Conservation (phyloP, 179 eudicot species). For the Heliamphora pulchella region DNA sequence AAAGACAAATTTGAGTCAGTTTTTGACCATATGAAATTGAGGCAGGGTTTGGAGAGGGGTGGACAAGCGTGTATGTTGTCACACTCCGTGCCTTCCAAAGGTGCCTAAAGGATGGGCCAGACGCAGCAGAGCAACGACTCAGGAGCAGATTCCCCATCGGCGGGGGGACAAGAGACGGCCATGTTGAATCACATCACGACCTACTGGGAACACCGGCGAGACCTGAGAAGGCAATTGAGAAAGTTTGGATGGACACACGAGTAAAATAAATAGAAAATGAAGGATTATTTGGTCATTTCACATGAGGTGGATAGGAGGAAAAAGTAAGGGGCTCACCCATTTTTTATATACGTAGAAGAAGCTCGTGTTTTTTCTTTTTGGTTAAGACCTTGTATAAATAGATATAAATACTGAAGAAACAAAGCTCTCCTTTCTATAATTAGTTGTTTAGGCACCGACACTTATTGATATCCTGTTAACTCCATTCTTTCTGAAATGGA, state of each 20-base stretch:
- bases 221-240: no score
- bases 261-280: no score
- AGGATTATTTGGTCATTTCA: no score
- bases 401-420: background rate
- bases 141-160: background rate
- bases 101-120: no score
- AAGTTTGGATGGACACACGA: no score
- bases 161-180: background rate
- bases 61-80: background rate
- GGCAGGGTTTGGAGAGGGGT: no score
- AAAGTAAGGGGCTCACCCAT: no score
- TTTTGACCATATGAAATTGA: no score
- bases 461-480: background rate
- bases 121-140: background rate
- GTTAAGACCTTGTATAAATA: background rate
- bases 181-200: background rate
- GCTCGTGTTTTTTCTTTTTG: background rate
- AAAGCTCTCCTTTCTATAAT: background rate
- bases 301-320: no score
- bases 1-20: no score
- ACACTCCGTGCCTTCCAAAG: no score
- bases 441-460: background rate
- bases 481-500: conserved; percentile 1
- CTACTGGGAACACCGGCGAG: background rate
- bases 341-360: no score